phyloP scores from a whole-genome alignment of 2,329 filamentous ascomycete species.

The Fusarium illudens region DNA sequence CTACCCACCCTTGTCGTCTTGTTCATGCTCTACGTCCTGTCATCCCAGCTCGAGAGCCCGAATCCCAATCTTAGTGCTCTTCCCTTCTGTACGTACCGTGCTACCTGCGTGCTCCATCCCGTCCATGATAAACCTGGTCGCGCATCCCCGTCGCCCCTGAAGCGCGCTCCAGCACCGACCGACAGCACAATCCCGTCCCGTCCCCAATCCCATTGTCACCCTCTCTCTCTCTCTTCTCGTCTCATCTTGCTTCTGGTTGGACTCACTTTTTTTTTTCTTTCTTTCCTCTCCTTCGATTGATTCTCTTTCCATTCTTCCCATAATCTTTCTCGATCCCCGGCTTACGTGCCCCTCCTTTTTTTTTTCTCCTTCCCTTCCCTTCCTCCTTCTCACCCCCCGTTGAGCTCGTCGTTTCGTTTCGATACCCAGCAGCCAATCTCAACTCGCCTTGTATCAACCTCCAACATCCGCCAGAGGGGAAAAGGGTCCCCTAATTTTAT shows the following conservation, averaged over 20 bases:
- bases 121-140: slow-evolving; percentile 34
- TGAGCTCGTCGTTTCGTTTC: slow-evolving; percentile 27
- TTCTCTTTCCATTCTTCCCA: slow-evolving; percentile 25
- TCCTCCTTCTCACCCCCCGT: not conserved
- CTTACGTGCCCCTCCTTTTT: slow-evolving; percentile 20
- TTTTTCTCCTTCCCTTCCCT: not conserved
- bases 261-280: slow-evolving; percentile 19
- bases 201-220: slow-evolving; percentile 34
- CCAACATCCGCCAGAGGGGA: slow-evolving; percentile 22
- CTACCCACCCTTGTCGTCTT: slow-evolving; percentile 23
- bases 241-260: slow-evolving; percentile 19
- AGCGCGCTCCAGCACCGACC: slow-evolving; percentile 18
- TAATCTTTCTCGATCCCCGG: slow-evolving; percentile 22
- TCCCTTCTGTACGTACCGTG: slow-evolving; percentile 18
- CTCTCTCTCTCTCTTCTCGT: slow-evolving; percentile 27
- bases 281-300: slow-evolving; percentile 28
- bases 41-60: slow-evolving; percentile 26
- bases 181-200: slow-evolving; percentile 3
- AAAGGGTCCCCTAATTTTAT: slow-evolving; percentile 36
- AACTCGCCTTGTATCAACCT: slow-evolving; percentile 8
- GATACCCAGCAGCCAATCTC: slow-evolving; percentile 26
- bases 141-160: slow-evolving; percentile 36
- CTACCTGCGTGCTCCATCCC: too few species aligned
- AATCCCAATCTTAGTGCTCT: slow-evolving; percentile 35
- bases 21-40: slow-evolving; percentile 28